Evolutionary conservation across 495 filamentous ascomycete genomes (phyloP), one percentile per base, ranked within the genome.

Genomic region (Talaromyces ruber): DNA sequence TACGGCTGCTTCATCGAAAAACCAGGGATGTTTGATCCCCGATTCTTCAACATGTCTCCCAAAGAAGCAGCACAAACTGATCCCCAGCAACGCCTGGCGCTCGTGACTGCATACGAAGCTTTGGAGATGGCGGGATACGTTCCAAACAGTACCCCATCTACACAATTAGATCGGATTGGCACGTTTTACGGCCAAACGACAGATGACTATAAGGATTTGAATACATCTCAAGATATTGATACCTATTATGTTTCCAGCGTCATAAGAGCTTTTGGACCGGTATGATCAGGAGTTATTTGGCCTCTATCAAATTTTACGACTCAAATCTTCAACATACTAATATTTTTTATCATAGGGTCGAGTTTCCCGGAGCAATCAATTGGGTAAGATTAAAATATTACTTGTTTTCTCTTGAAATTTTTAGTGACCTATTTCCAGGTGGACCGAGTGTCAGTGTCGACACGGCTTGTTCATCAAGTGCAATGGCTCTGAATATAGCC

Each of bases 41-140:
- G 85, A 0, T 96, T 96, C 76, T 97, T 97, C 84, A 94, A 92
- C 73, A 95, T 97, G 86, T 96, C 93, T n/a, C 92, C 92, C 2
- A 88, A 91, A 63, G 92, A 97, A 76, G 92, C 93, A 7, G 79
- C 84, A 37, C 89, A 94, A 64, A 92, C 91, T 0, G 93, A 96
- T 71, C 92, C 93, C 1, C 91, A 92, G 77, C 92, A 95, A 70
- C 82, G 92, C 34, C 79, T 96, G 66, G 89, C 89, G 2, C 73
- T 97, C 30, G 83, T 86, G 4, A 95, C 90, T 97, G 2, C 47
- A 51, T 51, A 51, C 47, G 47, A 51, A 22, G 47, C 47, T 6
- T 51, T 51, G 22, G 93, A 97, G 70, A 91, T 91, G 87, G 87
- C 90, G 25, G 93, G 93, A 0, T 92, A 92, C 66, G 88, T 95